Evolutionary conservation across 192 early-diverging fungal species (phyloP).

Genomic region (Coemansia sp.): DNA sequence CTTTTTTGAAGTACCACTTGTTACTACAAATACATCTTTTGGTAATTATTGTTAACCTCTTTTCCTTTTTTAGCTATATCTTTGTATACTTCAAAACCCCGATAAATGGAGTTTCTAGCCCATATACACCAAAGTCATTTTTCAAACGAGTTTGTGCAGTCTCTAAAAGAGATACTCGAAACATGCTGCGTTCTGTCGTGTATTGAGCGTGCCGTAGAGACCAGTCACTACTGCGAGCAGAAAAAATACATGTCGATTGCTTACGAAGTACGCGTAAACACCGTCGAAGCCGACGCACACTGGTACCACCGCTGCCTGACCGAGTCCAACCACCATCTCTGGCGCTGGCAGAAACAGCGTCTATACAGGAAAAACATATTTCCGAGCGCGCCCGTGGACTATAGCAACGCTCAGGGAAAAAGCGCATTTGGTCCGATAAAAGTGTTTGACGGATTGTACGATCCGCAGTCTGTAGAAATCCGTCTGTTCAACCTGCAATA

Average conservation of each 20-base stretch:
- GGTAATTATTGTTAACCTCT: too few species aligned
- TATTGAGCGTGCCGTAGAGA: conserved; percentile 8
- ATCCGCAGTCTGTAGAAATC: conserved; percentile 4
- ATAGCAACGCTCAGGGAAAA: conserved; percentile 7
- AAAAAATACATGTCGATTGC: conserved; percentile 5
- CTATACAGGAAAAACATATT: conserved; percentile 12
- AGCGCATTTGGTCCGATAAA: background rate
- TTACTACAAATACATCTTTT: too few species aligned
- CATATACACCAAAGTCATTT: conserved; percentile 14
- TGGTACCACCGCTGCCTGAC: conserved; percentile 24
- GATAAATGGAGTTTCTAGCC: conserved; percentile 6
- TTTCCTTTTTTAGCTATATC: too few species aligned
- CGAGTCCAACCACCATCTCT: conserved; percentile 5
- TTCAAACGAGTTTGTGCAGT: conserved; percentile 7
- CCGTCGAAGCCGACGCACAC: conserved; percentile 4
- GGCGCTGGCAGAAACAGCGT: conserved; percentile 4
- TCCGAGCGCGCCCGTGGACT: conserved; percentile 10
- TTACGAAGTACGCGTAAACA: conserved; percentile 22
- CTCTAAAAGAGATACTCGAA: conserved; percentile 7
- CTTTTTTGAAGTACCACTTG: too few species aligned
- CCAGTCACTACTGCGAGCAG: conserved; percentile 7
- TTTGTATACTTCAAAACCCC: too few species aligned
- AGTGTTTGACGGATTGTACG: background rate
- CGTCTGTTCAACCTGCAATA: conserved; percentile 14
- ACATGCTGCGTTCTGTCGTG: conserved; percentile 11